Conservation (phyloP, 257 asterid genomes). For the Nicotiana benthamiana region DNA sequence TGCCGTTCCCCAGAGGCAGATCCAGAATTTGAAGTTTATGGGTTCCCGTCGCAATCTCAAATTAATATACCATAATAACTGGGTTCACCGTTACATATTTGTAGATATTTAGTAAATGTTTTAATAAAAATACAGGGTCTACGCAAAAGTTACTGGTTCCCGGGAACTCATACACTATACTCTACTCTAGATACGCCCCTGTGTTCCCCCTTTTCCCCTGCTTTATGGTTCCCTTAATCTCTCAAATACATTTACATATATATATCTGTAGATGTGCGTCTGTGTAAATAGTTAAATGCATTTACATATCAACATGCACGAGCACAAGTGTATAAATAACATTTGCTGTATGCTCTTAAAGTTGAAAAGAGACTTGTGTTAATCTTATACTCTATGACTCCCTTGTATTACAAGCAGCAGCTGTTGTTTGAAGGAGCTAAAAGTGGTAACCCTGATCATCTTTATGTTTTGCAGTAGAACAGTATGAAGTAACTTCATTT, state of each 20-base stretch:
- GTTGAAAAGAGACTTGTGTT: background rate
- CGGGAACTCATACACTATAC: no score
- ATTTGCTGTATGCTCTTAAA: background rate
- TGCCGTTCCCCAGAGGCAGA: no score
- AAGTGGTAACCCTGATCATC: background rate
- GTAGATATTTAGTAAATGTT: no score
- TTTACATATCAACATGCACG: background rate
- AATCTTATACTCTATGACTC: background rate
- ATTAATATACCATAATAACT: no score
- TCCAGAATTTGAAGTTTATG: no score
- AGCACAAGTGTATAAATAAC: background rate
- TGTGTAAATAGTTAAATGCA: background rate
- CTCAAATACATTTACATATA: background rate
- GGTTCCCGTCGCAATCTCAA: no score
- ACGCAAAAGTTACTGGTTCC: no score
- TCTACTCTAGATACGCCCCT: no score
- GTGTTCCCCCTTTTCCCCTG: background rate
- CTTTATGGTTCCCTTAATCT: background rate
- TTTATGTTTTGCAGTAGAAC: background rate
- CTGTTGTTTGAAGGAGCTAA: background rate
- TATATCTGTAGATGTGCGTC: background rate
- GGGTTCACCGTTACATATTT: no score
- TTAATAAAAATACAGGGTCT: no score
- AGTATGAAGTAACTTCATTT: background rate
- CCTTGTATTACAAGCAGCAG: background rate